A percentile compares a stretch with the other conserved stretches of the same genome.
Conservation (phyloP, 176 grass and related monocot species). For the Aegilops sharonensis region DNA sequence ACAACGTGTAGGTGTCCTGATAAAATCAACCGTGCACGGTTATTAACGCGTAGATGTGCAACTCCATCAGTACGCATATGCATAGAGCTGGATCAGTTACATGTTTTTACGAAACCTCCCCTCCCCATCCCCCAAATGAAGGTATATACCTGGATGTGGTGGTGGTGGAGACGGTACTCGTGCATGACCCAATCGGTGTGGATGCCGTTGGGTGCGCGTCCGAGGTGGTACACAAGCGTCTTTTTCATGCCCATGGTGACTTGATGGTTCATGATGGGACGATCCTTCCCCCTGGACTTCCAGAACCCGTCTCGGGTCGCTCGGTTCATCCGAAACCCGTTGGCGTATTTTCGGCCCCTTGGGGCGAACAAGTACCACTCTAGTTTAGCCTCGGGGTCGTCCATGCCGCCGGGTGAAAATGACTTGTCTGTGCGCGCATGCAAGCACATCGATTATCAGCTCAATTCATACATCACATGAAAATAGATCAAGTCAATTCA, state of each 20-base stretch:
- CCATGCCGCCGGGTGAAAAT: slow-evolving; percentile 66
- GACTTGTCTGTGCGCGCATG: slow-evolving; percentile 54
- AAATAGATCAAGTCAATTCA: too few relatives aligned
- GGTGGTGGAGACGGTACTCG: slow-evolving; percentile 62
- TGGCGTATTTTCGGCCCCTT: slow-evolving; percentile 71
- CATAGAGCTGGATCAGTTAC: too few relatives aligned
- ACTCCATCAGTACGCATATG: too few relatives aligned
- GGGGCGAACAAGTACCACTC: slow-evolving; percentile 95
- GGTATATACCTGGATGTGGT: too few relatives aligned
- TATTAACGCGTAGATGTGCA: too few relatives aligned
- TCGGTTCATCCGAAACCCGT: slow-evolving; percentile 67
- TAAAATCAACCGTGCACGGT: too few relatives aligned
- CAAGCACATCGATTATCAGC: too few relatives aligned
- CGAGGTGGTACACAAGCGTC: slow-evolving; percentile 75
- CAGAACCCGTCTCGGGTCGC: slow-evolving; percentile 73
- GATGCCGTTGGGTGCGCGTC: slow-evolving; percentile 71
- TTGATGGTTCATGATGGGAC: slow-evolving; percentile 44
- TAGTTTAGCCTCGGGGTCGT: slow-evolving; percentile 32
- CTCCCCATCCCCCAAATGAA: too few relatives aligned
- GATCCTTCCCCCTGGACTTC: slow-evolving; percentile 84
- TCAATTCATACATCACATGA: too few relatives aligned
- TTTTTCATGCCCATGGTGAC: slow-evolving; percentile 61
- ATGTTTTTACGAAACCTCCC: too few relatives aligned
- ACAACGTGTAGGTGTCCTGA: too few relatives aligned
- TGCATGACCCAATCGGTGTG: slow-evolving; percentile 90